Percentiles rank a stretch among this genome's conserved stretches.
phyloP scores from a whole-genome alignment of 805 yeast species.

The Wickerhamiella azyma region DNA sequence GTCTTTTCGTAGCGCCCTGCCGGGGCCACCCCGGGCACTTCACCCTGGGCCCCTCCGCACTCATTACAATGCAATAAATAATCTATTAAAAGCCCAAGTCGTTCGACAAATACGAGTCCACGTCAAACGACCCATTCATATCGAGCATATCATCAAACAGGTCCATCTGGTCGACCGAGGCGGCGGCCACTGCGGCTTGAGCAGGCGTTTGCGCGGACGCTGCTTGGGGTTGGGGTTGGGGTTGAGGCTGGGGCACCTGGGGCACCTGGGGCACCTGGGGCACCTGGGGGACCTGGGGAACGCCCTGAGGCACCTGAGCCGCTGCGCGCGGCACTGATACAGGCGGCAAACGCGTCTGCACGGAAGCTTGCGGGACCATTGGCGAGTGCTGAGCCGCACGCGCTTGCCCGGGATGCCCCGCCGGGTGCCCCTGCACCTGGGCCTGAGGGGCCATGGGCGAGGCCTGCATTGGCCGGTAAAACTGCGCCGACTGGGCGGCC shows the following conservation, averaged over 20 bases:
- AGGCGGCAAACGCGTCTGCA: background rate
- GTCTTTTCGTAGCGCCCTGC: too few relatives aligned
- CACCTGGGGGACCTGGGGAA: background rate
- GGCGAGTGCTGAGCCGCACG: background rate
- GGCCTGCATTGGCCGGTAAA: too few relatives aligned
- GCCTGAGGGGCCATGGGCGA: background rate
- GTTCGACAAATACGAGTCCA: constrained; percentile 1
- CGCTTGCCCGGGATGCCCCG: too few relatives aligned
- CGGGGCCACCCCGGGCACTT: too few relatives aligned
- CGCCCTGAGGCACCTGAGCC: background rate
- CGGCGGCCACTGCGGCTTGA: background rate
- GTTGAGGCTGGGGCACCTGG: background rate
- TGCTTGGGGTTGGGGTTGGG: background rate
- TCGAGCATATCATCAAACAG: constrained; percentile 7
- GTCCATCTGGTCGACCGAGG: background rate
- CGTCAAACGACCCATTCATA: constrained; percentile 2
- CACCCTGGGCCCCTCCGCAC: too few relatives aligned
- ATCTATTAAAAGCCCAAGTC: background rate
- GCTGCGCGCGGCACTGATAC: background rate
- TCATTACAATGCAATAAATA: background rate
- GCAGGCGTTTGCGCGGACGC: background rate
- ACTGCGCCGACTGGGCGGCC: too few relatives aligned
- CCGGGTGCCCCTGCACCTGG: background rate
- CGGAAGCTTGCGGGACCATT: background rate
- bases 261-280: background rate